These are phyloP conservation scores for Eutrema japonicum DNA, from an alignment of 345 rosid species.

Conservation along the genomic window DNA sequence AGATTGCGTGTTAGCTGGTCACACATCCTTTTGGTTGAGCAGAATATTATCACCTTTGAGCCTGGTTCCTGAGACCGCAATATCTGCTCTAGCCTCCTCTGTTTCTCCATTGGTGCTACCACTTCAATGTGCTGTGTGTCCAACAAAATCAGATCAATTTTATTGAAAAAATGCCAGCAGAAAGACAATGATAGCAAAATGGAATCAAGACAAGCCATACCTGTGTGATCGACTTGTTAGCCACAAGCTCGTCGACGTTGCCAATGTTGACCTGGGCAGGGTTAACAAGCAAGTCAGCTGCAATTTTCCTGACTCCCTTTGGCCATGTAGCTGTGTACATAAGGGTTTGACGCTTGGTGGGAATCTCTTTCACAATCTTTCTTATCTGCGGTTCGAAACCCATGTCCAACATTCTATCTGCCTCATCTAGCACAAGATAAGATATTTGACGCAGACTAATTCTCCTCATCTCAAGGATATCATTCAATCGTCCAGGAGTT, in stretches of 20 bases:
- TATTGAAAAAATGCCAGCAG: neutral
- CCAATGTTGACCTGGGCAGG: constrained; percentile 99
- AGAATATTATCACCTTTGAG: constrained; percentile 77
- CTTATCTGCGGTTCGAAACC: constrained; percentile 98
- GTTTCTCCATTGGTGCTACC: constrained; percentile 83
- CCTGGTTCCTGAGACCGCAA: constrained; percentile 87
- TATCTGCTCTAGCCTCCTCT: constrained; percentile 88
- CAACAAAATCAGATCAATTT: constrained; percentile 15
- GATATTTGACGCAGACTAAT: constrained; percentile 85
- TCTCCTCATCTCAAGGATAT: constrained; percentile 95
- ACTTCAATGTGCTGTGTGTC: constrained; percentile 71
- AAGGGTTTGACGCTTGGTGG: constrained; percentile 91
- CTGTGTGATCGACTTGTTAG: constrained; percentile 98
- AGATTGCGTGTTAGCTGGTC: constrained; percentile 85
- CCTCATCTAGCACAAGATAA: constrained; percentile 96
- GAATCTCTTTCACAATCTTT: constrained; percentile 93
- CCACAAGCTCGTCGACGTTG: constrained; percentile 95
- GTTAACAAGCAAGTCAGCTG: constrained; percentile 88
- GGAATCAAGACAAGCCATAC: constrained; percentile 44
- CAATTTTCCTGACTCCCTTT: constrained; percentile 94
- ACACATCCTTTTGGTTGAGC: constrained; percentile 93
- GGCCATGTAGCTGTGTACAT: constrained; percentile 99
- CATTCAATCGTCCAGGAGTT: constrained; percentile 97
- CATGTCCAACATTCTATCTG: constrained; percentile 99
- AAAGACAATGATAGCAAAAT: constrained; percentile 1